These are phyloP conservation scores for Steccherinum ochraceum DNA, from an alignment of 768 basidiomycete species.

Conservation along the genomic window DNA sequence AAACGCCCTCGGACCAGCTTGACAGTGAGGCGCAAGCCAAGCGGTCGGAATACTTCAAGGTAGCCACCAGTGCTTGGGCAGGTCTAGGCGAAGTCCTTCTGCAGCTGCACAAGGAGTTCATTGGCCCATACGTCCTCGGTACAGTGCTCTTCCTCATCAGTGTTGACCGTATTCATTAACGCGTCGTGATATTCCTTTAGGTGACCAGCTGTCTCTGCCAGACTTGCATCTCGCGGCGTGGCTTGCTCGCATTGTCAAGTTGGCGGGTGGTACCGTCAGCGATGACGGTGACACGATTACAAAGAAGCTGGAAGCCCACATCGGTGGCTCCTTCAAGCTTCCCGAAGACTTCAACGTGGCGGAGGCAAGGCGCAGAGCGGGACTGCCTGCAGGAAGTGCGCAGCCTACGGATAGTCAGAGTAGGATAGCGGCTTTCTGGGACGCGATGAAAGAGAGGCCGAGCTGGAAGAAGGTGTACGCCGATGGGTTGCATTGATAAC, in stretches of 20 bases:
- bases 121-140: slow-evolving; percentile 64
- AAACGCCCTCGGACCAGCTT: slow-evolving; percentile 33
- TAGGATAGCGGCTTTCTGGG: slow-evolving; percentile 72
- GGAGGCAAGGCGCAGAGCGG: slow-evolving; percentile 25
- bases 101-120: slow-evolving; percentile 48
- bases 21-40: slow-evolving; percentile 31
- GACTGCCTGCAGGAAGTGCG: slow-evolving; percentile 19
- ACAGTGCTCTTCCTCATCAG: slow-evolving; percentile 14
- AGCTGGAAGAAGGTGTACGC: slow-evolving; percentile 42
- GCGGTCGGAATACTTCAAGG: slow-evolving; percentile 45
- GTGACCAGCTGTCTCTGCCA: slow-evolving; percentile 77
- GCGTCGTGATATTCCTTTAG: slow-evolving; percentile 27
- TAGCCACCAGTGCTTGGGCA: slow-evolving; percentile 46
- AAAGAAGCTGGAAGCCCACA: slow-evolving; percentile 43
- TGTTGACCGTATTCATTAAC: not conserved
- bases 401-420: slow-evolving; percentile 28
- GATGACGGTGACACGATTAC: slow-evolving; percentile 49
- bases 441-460: slow-evolving; percentile 50
- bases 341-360: slow-evolving; percentile 34
- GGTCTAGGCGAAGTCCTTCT: slow-evolving; percentile 39
- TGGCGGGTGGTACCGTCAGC: slow-evolving; percentile 45
- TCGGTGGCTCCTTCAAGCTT: slow-evolving; percentile 40
- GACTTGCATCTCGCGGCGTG: slow-evolving; percentile 79
- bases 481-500: slow-evolving; percentile 35
- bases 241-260: slow-evolving; percentile 53